Conservation (phyloP, 306 rosid species). For the Fragaria nilgerrensis region DNA sequence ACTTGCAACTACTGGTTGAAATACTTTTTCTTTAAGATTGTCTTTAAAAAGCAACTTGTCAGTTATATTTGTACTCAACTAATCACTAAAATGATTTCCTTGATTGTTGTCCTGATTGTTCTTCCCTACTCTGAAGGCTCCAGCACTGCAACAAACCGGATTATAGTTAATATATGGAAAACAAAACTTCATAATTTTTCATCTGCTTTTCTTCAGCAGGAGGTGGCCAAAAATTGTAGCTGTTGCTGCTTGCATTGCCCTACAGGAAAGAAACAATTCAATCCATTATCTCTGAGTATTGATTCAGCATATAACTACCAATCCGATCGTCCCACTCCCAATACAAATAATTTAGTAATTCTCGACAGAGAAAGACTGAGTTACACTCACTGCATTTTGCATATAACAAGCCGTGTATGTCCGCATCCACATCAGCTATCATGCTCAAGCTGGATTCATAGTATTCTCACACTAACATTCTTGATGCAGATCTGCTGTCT, state of each 20-base stretch:
- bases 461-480: background rate
- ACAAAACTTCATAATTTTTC: background rate
- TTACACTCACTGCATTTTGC: background rate
- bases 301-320: background rate
- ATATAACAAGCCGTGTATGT: slow-evolving; percentile 7
- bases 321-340: background rate
- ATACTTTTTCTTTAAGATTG: background rate
- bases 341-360: background rate
- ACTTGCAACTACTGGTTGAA: background rate
- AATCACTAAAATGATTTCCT: background rate
- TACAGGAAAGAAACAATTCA: background rate
- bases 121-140: background rate
- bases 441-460: background rate
- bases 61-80: background rate
- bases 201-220: background rate
- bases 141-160: background rate
- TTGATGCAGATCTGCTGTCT: background rate
- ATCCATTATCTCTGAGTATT: background rate
- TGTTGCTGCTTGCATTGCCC: background rate
- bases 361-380: background rate
- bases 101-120: background rate
- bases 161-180: background rate
- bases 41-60: background rate
- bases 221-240: background rate
- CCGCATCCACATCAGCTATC: background rate